Percentiles rank a stretch among this genome's conserved stretches.
Evolutionary conservation across 2,329 filamentous ascomycete genomes (phyloP).

Genomic region (Trichoderma aggressivum): DNA sequence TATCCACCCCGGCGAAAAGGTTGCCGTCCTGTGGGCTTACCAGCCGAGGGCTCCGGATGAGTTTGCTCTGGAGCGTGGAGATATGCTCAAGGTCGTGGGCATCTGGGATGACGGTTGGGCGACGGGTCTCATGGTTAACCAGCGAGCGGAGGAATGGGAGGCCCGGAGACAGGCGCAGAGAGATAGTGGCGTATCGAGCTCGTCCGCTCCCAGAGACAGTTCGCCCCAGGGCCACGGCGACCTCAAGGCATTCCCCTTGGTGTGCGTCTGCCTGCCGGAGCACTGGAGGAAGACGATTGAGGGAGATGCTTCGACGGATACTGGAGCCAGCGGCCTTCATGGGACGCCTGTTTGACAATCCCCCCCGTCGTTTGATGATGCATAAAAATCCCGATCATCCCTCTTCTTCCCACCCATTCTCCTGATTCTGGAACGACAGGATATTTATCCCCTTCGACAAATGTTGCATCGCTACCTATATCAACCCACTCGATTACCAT

Average conservation of each 20-base stretch:
- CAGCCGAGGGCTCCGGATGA: constrained; percentile 91
- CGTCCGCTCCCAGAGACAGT: constrained; percentile 58
- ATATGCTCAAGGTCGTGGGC: constrained; percentile 96
- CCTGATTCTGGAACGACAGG: background rate
- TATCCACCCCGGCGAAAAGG: constrained; percentile 85
- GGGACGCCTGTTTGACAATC: constrained; percentile 28
- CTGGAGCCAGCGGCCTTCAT: constrained; percentile 46
- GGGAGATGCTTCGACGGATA: constrained; percentile 71
- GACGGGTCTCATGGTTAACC: constrained; percentile 79
- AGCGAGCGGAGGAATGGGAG: constrained; percentile 87
- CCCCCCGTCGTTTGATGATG: background rate
- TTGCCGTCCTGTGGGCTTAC: constrained; percentile 94
- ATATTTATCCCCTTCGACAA: constrained; percentile 15
- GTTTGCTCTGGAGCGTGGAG: constrained; percentile 86
- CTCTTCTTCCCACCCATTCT: background rate
- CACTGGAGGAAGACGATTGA: constrained; percentile 98
- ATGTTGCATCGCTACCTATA: constrained; percentile 1
- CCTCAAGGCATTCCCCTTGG: constrained; percentile 95
- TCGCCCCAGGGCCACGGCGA: constrained; percentile 69
- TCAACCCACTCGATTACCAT: background rate
- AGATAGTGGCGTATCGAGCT: constrained; percentile 90
- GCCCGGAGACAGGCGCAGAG: constrained; percentile 71
- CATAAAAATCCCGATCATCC: background rate
- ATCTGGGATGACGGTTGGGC: constrained; percentile 99
- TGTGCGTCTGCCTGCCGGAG: constrained; percentile 91